Percentiles rank a stretch among this genome's conserved stretches.
phyloP scores from a whole-genome alignment of 495 filamentous ascomycete genomes.

The Aspergillus nidulans region DNA sequence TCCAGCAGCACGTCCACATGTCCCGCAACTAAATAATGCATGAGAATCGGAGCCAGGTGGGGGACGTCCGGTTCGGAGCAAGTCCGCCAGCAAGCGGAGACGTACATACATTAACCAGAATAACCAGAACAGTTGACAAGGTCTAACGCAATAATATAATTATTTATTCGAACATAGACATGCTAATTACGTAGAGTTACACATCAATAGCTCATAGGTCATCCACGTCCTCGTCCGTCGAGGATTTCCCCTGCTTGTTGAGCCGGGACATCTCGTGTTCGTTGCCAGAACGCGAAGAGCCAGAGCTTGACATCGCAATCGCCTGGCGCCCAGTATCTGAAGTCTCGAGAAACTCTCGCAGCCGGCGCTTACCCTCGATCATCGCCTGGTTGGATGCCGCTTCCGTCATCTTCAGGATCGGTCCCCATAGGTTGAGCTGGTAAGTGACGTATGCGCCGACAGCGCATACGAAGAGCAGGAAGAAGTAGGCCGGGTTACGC shows the following conservation, averaged over 20 bases:
- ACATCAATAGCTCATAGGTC: slow-evolving; percentile 31
- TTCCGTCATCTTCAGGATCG: slow-evolving; percentile 89
- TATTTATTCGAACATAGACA: slow-evolving; percentile 15
- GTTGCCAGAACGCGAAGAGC: slow-evolving; percentile 23
- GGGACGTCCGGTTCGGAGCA: slow-evolving; percentile 12
- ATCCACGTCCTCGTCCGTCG: slow-evolving; percentile 31
- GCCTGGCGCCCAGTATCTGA: slow-evolving; percentile 76
- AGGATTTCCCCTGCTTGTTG: slow-evolving; percentile 27
- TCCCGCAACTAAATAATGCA: neutral
- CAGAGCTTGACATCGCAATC: slow-evolving; percentile 59
- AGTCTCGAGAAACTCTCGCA: slow-evolving; percentile 80
- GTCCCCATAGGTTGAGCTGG: slow-evolving; percentile 89
- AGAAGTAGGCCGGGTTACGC: slow-evolving; percentile 87
- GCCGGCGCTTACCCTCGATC: slow-evolving; percentile 81
- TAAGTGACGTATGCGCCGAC: slow-evolving; percentile 83
- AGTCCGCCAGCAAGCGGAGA: slow-evolving; percentile 14
- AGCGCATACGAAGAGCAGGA: slow-evolving; percentile 73
- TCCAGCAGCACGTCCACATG: neutral
- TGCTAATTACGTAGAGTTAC: slow-evolving; percentile 19
- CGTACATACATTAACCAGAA: neutral
- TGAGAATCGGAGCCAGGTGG: neutral
- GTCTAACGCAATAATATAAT: slow-evolving; percentile 2
- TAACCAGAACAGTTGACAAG: neutral
- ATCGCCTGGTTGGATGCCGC: slow-evolving; percentile 82
- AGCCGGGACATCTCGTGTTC: slow-evolving; percentile 46